phyloP scores from a whole-genome alignment of 139 green algal species.

The Penium margaritaceum region DNA sequence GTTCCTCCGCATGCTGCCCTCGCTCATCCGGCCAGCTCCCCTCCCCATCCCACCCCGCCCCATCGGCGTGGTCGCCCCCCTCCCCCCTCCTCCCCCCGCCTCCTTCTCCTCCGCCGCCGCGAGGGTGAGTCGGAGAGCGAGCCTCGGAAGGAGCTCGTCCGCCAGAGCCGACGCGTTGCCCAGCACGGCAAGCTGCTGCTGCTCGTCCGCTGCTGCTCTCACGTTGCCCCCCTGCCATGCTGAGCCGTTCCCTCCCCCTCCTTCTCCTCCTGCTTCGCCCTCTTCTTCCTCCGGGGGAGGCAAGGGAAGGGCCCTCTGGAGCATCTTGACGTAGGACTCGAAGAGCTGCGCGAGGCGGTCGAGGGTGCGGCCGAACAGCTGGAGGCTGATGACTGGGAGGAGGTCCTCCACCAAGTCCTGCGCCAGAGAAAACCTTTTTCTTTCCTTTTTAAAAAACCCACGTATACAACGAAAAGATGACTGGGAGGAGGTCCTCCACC shows the following conservation, averaged over 20 bases:
- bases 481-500: too few relatives aligned
- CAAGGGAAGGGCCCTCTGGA: conserved; percentile 22
- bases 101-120: neutral
- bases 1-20: too few relatives aligned
- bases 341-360: conserved; percentile 21
- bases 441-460: too few relatives aligned
- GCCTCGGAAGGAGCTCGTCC: conserved; percentile 17
- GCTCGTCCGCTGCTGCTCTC: conserved; percentile 1
- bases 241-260: too few relatives aligned
- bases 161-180: conserved; percentile 26
- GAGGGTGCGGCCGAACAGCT: conserved; percentile 18
- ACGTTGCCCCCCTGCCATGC: neutral
- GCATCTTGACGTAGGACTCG: conserved; percentile 27
- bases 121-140: neutral
- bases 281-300: neutral
- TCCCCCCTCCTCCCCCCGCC: neutral
- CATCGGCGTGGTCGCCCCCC: too few relatives aligned
- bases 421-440: too few relatives aligned
- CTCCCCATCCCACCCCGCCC: too few relatives aligned
- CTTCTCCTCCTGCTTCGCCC: too few relatives aligned
- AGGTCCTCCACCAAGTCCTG: conserved; percentile 38
- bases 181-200: conserved; percentile 33
- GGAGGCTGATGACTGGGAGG: conserved; percentile 11
- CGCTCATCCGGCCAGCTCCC: too few relatives aligned
- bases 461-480: too few relatives aligned